Conservation (phyloP, 2,329 filamentous ascomycete genomes). For the Ophioceras dolichostomum region DNA sequence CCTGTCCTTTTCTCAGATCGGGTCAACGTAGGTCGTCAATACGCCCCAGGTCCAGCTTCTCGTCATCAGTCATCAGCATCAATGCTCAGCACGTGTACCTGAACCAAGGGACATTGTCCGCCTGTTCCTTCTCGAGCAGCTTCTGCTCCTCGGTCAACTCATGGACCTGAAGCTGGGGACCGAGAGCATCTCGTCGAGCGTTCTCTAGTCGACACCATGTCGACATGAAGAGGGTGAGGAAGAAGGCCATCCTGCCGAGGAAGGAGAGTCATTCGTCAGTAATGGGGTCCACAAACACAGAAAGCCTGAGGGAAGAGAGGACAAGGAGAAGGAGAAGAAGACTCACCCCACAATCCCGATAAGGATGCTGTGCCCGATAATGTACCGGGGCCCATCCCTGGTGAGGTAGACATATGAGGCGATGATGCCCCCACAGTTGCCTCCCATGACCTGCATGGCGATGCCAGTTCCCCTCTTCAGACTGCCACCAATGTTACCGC, state of each 20-base stretch:
- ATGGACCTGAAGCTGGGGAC: constrained; percentile 4
- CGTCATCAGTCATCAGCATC: too few species aligned
- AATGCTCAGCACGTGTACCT: constrained; percentile 9
- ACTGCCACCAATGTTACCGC: constrained; percentile 79
- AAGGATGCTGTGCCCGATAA: constrained; percentile 10
- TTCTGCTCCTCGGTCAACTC: constrained; percentile 17
- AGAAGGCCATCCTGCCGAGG: constrained; percentile 14
- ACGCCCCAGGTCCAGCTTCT: too few species aligned
- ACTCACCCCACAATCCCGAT: constrained; percentile 8
- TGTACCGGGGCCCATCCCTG: constrained; percentile 9
- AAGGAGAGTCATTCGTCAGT: background rate
- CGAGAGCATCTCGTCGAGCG: constrained; percentile 13
- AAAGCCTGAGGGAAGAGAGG: background rate
- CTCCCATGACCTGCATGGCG: constrained; percentile 12
- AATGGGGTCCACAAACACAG: background rate
- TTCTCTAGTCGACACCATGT: constrained; percentile 18
- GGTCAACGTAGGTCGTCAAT: too few species aligned
- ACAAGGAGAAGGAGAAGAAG: too few species aligned
- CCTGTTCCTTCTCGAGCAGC: constrained; percentile 15
- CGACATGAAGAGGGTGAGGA: constrained; percentile 18
- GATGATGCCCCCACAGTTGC: constrained; percentile 11
- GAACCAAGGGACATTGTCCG: constrained; percentile 18
- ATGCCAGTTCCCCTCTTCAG: constrained; percentile 82
- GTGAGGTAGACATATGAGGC: constrained; percentile 11
- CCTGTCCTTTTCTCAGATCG: too few species aligned